Base-by-base conservation (phyloP, 192 early-diverging fungal species). In the Rhizophagus prolifer region DNA sequence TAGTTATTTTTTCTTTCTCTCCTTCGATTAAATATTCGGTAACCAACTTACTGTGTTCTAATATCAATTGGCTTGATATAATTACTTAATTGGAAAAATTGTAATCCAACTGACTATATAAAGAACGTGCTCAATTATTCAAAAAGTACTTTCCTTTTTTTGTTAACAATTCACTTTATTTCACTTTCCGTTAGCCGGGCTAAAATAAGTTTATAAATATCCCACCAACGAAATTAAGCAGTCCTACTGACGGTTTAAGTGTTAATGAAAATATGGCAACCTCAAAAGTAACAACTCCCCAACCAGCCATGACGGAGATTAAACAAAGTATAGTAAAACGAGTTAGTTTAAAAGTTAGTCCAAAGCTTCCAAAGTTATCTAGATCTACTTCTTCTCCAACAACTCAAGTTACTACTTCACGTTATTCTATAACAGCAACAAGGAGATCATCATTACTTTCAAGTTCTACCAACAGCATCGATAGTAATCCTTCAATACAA, bases 241-340 rank as follows among this genome's bases (percentile, higher is more conserved):
- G 14, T 21, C 4, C 19, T 54, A 54, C 19, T 21, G 31, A 34
- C 31, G 31, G 31, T 50, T 50, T 19, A 50, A 50, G 14, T 19
- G 47, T 50, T 19, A 14, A 50, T 50, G 5, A 5, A 16, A 19
- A 50, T 50, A 54, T 54, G 50, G 7, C 4, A 54, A 54, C 50
- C 19, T 21, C 50, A 54, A 54, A 54, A 54, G 14, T 54, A 21
- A 54, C 50, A 54, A 54, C 6, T 21, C 14, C 50, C 0, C 50
- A 54, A 21, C 50, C 50, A 21, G 50, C 50, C 16, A 54, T 54
- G 50, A 41, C 68, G 13, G 38, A 70, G 30, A 38, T 47, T n/a
- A 38, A 70, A 46, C 38, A 70, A 25, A 70, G 34, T 44, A 36
- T 44, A 25, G 38, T 36, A 19, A 70, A 70, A 46, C 68, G 68